phyloP scores from a whole-genome alignment of 2,329 filamentous ascomycete genomes.

The Kalaharituber pfeilii region DNA sequence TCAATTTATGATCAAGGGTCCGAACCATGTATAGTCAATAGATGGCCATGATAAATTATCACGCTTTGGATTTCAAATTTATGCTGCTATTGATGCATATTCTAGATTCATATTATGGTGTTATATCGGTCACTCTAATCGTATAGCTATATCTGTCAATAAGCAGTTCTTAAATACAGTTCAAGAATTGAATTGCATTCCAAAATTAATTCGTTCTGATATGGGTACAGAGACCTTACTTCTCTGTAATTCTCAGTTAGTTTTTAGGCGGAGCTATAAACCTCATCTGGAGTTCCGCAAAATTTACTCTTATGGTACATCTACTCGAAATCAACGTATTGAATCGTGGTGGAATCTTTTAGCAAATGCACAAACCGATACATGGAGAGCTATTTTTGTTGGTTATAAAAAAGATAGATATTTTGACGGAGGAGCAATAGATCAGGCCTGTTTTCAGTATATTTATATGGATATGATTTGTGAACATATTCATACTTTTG shows the following conservation, averaged over 20 bases:
- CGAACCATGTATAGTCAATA: constrained; percentile 7
- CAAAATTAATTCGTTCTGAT: constrained; percentile 1
- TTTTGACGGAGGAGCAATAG: constrained; percentile 4
- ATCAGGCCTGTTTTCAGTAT: constrained; percentile 3
- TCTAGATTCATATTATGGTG: constrained; percentile 6
- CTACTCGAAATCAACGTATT: constrained; percentile 3
- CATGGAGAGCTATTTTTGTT: constrained; percentile 1
- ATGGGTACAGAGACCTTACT: constrained; percentile 2
- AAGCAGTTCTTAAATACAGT: constrained; percentile 3
- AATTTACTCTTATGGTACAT: neutral
- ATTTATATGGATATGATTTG: constrained; percentile 5
- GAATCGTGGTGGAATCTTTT: constrained; percentile 6
- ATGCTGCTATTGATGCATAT: constrained; percentile 7
- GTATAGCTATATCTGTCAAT: neutral
- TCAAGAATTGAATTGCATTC: neutral
- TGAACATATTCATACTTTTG: constrained; percentile 3
- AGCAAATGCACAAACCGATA: constrained; percentile 3
- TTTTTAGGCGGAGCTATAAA: neutral
- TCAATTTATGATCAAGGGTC: too few relatives aligned
- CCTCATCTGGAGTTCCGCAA: constrained; percentile 1
- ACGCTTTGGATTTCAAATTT: constrained; percentile 7
- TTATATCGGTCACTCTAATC: constrained; percentile 3
- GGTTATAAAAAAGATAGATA: neutral
- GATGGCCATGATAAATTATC: constrained; percentile 7
- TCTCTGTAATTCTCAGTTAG: neutral